Evolutionary conservation across 1,284 basidiomycete genomes (phyloP).

Genomic region (Tylopilus sp.): DNA sequence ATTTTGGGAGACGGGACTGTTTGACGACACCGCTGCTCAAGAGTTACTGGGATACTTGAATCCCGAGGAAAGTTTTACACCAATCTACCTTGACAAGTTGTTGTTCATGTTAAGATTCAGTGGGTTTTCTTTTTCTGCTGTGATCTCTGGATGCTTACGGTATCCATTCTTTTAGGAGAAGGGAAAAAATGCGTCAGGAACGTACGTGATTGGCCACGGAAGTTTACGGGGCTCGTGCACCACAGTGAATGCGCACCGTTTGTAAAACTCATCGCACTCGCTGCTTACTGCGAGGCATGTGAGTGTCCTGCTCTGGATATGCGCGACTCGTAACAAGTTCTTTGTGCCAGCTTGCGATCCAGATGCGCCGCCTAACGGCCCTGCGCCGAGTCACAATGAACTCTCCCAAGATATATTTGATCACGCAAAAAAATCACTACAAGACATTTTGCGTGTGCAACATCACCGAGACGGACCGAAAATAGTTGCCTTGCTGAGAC

Average conservation of each 20-base stretch:
- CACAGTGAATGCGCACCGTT: conserved; percentile 13
- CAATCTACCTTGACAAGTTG: conserved; percentile 36
- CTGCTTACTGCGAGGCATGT: conserved; percentile 41
- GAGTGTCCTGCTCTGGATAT: conserved; percentile 6
- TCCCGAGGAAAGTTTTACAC: too few species aligned
- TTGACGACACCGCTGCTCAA: conserved; percentile 33
- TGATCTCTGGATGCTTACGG: not conserved
- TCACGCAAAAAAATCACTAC: conserved; percentile 17
- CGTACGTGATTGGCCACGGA: conserved; percentile 18
- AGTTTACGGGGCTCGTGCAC: conserved; percentile 24
- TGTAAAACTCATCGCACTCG: conserved; percentile 33
- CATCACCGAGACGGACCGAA: conserved; percentile 29
- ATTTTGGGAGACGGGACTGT: conserved; percentile 39
- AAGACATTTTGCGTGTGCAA: conserved; percentile 13
- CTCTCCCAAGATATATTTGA: conserved; percentile 12
- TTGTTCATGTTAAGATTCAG: conserved; percentile 39
- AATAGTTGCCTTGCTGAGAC: conserved; percentile 35
- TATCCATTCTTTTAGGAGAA: conserved; percentile 35
- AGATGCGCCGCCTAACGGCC: not conserved
- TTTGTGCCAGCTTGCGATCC: conserved; percentile 20
- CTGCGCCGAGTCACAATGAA: not conserved
- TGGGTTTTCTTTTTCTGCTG: conserved; percentile 9
- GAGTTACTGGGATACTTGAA: conserved; percentile 26
- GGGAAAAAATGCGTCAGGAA: conserved; percentile 33
- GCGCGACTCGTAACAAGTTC: too few species aligned